Percentiles rank a stretch among this genome's conserved stretches.
phyloP scores from a whole-genome alignment of 129 eudicot genomes.

The Flaveria brownii region DNA sequence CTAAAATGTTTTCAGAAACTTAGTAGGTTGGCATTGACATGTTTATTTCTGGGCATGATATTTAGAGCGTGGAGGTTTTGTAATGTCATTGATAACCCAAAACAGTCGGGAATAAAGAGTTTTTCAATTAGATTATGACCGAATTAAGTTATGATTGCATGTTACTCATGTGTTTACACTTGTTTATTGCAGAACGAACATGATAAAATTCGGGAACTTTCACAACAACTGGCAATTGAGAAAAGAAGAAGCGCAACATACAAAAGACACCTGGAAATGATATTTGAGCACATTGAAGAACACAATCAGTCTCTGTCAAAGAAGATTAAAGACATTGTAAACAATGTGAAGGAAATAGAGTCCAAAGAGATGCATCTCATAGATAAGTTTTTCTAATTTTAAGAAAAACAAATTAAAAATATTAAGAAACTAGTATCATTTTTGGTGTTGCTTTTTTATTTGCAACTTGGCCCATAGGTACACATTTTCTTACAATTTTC shows the following conservation, averaged over 20 bases:
- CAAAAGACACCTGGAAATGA: constrained; percentile 77
- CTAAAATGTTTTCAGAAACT: not conserved
- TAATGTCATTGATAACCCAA: not conserved
- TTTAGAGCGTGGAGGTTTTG: not conserved
- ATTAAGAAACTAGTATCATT: constrained; percentile 14
- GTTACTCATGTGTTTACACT: not conserved
- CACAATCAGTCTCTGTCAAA: constrained; percentile 71
- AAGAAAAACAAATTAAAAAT: not conserved
- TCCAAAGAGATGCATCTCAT: constrained; percentile 44
- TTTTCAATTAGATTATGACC: not conserved
- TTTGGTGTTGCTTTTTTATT: constrained; percentile 29
- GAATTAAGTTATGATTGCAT: constrained; percentile 5
- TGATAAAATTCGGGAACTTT: constrained; percentile 83
- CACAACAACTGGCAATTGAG: constrained; percentile 91
- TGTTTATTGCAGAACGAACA: constrained; percentile 65
- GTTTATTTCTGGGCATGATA: constrained; percentile 13
- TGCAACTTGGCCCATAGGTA: constrained; percentile 31
- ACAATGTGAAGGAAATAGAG: constrained; percentile 74
- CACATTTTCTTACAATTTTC: constrained; percentile 13
- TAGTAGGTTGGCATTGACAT: not conserved
- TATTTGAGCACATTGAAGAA: constrained; percentile 90
- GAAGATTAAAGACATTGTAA: constrained; percentile 72
- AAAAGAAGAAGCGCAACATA: constrained; percentile 79
- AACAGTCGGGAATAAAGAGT: not conserved
- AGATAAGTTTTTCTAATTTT: constrained; percentile 36